phyloP scores from a whole-genome alignment of 352 stramenopile species.

The Achlya hypogyna region DNA sequence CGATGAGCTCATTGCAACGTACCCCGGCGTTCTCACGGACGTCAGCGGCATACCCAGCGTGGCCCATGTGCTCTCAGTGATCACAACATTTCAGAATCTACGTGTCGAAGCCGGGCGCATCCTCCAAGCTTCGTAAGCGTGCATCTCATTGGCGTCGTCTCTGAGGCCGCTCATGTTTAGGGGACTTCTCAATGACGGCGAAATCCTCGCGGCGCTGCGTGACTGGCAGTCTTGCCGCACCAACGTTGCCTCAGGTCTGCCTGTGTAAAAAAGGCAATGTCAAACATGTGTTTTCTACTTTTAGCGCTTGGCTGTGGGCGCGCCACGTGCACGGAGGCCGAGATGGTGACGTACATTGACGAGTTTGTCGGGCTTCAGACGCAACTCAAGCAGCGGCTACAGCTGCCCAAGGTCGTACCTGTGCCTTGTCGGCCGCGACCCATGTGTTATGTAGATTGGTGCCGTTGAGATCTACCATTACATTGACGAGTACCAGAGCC shows the following conservation, averaged over 20 bases:
- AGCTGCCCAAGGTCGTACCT: slow-evolving; percentile 9
- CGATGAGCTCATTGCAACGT: background rate
- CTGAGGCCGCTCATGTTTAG: background rate
- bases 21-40: background rate
- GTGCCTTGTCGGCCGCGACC: background rate
- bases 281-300: background rate
- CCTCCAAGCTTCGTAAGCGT: background rate
- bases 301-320: background rate
- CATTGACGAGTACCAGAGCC: slow-evolving; percentile 12
- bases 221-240: slow-evolving; percentile 16
- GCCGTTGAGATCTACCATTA: background rate
- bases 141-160: background rate
- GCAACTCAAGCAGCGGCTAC: background rate
- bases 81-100: background rate
- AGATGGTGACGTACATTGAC: slow-evolving; percentile 7
- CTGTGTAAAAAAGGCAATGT: background rate
- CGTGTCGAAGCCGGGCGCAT: background rate
- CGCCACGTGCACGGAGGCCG: background rate
- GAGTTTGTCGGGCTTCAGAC: slow-evolving; percentile 8
- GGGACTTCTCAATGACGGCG: background rate
- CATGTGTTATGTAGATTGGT: background rate
- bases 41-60: background rate
- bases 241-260: slow-evolving; percentile 11
- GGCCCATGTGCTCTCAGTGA: background rate
- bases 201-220: slow-evolving; percentile 9